Evolutionary conservation across 495 filamentous ascomycete species (phyloP).

Genomic region (Penicillium desertorum): DNA sequence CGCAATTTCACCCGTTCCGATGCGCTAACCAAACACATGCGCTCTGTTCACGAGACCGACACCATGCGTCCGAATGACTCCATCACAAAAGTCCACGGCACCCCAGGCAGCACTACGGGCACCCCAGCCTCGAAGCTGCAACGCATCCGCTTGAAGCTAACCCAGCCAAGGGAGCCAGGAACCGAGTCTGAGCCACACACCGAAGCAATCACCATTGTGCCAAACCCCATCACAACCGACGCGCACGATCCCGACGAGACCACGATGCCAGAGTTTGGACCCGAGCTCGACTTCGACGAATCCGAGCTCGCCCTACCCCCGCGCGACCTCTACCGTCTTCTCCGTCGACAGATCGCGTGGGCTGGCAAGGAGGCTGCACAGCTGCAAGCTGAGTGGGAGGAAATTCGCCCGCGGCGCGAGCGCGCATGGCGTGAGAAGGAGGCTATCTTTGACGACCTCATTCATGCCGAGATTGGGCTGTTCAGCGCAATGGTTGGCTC

Average conservation of each 20-base stretch:
- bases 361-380: constrained; percentile 66
- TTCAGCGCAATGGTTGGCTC: constrained; percentile 38
- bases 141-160: constrained; percentile 67
- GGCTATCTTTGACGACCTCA: constrained; percentile 56
- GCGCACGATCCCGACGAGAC: constrained; percentile 47
- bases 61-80: constrained; percentile 84
- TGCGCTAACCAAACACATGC: constrained; percentile 96
- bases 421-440: constrained; percentile 88
- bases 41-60: constrained; percentile 97
- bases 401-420: constrained; percentile 63
- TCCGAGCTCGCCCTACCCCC: constrained; percentile 70
- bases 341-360: constrained; percentile 80
- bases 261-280: constrained; percentile 41
- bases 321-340: constrained; percentile 66
- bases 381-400: constrained; percentile 62
- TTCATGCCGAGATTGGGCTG: constrained; percentile 55
- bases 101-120: constrained; percentile 27
- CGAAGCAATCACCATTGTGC: constrained; percentile 51
- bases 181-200: constrained; percentile 51
- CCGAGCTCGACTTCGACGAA: constrained; percentile 57
- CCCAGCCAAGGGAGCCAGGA: constrained; percentile 43
- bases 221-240: constrained; percentile 47
- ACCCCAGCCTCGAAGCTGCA: constrained; percentile 57
- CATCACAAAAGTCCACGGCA: constrained; percentile 59
- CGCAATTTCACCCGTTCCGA: constrained; percentile 96